Conservation (phyloP, 2,329 filamentous ascomycete genomes). For the Cladosporium halotolerans region DNA sequence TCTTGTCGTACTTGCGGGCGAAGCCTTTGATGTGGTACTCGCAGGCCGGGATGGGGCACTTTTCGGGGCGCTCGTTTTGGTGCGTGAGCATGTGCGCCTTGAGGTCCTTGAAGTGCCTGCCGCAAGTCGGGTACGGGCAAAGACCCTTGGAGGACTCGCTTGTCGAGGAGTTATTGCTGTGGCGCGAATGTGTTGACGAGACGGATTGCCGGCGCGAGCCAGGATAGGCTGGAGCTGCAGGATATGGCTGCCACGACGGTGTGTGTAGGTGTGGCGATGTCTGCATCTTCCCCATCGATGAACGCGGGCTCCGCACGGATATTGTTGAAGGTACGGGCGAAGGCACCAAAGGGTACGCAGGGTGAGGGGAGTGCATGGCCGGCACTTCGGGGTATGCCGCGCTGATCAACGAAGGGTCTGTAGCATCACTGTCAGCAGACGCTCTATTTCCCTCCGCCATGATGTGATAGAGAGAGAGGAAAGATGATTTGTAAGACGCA, state of each 20-base stretch:
- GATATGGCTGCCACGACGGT: constrained; percentile 50
- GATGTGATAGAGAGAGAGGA: constrained; percentile 16
- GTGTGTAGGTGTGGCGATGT: constrained; percentile 62
- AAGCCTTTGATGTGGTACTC: constrained; percentile 92
- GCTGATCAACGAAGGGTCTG: constrained; percentile 54
- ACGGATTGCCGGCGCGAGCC: constrained; percentile 59
- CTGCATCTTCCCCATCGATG: constrained; percentile 28
- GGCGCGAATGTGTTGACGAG: constrained; percentile 64
- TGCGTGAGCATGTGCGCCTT: constrained; percentile 95
- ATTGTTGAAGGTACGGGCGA: constrained; percentile 60
- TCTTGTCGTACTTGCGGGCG: constrained; percentile 93
- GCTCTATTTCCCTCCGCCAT: constrained; percentile 4
- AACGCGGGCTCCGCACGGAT: constrained; percentile 39
- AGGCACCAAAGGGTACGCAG: constrained; percentile 42
- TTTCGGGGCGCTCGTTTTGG: constrained; percentile 82
- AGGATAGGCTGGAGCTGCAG: constrained; percentile 16
- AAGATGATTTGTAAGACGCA: constrained; percentile 16
- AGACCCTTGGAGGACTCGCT: constrained; percentile 55
- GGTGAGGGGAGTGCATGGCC: constrained; percentile 33
- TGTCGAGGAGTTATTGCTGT: constrained; percentile 38
- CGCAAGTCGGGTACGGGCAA: constrained; percentile 78
- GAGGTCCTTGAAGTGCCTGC: constrained; percentile 80
- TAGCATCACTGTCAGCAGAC: not conserved
- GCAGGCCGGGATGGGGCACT: constrained; percentile 87
- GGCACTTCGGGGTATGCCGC: constrained; percentile 38